Percentiles rank a stretch among this genome's conserved stretches.
These are phyloP conservation scores for Skeletonema marinoi DNA, from an alignment of 108 stramenopile species.

Conservation along the genomic window DNA sequence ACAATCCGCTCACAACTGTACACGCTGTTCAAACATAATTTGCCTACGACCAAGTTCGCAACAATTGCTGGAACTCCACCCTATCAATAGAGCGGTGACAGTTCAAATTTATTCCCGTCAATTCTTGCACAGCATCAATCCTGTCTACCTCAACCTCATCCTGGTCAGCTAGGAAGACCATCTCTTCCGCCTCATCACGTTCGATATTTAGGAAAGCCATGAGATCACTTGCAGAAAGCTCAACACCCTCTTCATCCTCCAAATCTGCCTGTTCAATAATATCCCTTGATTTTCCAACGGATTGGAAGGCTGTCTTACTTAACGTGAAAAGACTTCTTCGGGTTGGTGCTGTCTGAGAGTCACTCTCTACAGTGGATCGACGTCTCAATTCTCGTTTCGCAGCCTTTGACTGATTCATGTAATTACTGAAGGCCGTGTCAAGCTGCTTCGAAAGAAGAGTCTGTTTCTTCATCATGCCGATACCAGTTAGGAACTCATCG, in stretches of 20 bases:
- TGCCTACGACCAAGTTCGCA: background rate
- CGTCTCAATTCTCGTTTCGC: background rate
- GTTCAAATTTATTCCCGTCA: background rate
- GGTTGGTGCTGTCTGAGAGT: background rate
- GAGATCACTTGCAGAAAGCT: background rate
- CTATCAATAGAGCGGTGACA: background rate
- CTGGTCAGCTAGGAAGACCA: background rate
- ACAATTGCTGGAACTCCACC: background rate
- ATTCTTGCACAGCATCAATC: background rate
- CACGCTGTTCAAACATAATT: no score
- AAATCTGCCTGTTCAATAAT: background rate
- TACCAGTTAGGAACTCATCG: background rate
- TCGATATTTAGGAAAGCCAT: background rate
- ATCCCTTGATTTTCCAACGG: background rate
- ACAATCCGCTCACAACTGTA: no score
- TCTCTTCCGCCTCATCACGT: background rate
- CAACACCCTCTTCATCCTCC: background rate
- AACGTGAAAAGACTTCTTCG: background rate
- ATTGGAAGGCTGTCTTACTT: background rate
- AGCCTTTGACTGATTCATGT: background rate
- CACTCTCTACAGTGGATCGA: background rate
- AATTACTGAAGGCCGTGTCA: background rate
- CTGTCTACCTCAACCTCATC: background rate
- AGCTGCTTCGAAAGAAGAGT: background rate
- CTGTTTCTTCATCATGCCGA: background rate